Conservation (phyloP, 2,329 filamentous ascomycete species). For the Colletotrichum orbiculare region DNA sequence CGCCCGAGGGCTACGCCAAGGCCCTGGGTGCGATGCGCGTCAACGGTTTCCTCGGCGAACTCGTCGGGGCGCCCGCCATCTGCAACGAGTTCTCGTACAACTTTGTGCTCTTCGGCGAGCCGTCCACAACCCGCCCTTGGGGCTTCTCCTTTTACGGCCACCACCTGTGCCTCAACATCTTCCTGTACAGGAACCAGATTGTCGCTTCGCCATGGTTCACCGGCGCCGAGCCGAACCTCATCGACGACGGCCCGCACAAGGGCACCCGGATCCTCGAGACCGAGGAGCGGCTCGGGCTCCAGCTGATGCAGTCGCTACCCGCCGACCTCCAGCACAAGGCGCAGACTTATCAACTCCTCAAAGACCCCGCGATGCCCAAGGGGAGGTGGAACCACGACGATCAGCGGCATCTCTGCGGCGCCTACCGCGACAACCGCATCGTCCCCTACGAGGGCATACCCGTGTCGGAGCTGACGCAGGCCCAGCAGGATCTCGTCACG, state of each 20-base stretch:
- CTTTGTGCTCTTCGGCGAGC: conserved; percentile 75
- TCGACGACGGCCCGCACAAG: conserved; percentile 71
- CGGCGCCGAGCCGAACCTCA: conserved; percentile 81
- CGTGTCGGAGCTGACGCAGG: conserved; percentile 58
- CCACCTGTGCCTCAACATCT: conserved; percentile 79
- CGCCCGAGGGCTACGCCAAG: conserved; percentile 77
- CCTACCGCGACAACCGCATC: conserved; percentile 80
- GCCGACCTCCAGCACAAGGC: conserved; percentile 59
- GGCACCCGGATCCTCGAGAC: conserved; percentile 74
- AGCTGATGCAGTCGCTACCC: conserved; percentile 74
- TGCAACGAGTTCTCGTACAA: conserved; percentile 84
- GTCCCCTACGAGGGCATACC: conserved; percentile 79
- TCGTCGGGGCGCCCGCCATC: conserved; percentile 69
- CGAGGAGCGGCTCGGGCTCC: conserved; percentile 73
- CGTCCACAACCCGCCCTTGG: conserved; percentile 70
- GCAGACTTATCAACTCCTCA: conserved; percentile 68
- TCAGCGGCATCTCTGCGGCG: conserved; percentile 81
- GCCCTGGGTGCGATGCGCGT: conserved; percentile 77
- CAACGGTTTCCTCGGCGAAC: conserved; percentile 79
- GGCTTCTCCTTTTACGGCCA: conserved; percentile 83
- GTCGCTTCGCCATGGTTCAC: conserved; percentile 81
- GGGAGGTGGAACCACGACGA: conserved; percentile 85
- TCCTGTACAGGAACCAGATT: conserved; percentile 72
- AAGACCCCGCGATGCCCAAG: conserved; percentile 72
- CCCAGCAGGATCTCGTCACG: conserved; percentile 66